A percentile compares a stretch with the other conserved stretches of the same genome.
These are phyloP conservation scores for Stevia rebaudiana DNA, from an alignment of 140 eudicot genomes.

Conservation along the genomic window DNA sequence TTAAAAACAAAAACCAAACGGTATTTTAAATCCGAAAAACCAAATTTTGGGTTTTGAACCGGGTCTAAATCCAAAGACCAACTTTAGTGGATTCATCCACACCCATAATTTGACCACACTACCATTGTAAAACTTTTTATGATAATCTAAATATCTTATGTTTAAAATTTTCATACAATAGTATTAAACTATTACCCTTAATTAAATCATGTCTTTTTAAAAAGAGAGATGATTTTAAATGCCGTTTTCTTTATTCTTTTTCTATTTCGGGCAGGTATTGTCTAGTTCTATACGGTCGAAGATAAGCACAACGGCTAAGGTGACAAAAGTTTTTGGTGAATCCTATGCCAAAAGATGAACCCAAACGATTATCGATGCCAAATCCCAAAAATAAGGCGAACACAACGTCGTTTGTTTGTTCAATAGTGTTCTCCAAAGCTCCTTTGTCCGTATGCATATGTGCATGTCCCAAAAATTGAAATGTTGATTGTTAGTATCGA, in stretches of 20 bases:
- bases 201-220: neutral
- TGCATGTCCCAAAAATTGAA: neutral
- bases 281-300: conserved; percentile 17
- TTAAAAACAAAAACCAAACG: too few species aligned
- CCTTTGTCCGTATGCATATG: conserved; percentile 10
- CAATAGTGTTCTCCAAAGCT: conserved; percentile 31
- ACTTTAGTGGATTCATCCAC: too few species aligned
- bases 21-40: too few species aligned
- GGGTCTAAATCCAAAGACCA: too few species aligned
- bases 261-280: conserved; percentile 19
- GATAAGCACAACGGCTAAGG: conserved; percentile 27
- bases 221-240: neutral
- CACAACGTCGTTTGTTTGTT: conserved; percentile 1
- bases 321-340: conserved; percentile 30
- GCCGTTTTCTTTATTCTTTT: neutral
- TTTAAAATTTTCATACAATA: too few species aligned
- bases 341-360: conserved; percentile 30
- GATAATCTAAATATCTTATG: neutral
- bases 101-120: neutral
- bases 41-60: too few species aligned
- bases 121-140: neutral
- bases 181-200: too few species aligned
- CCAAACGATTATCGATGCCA: conserved; percentile 18
- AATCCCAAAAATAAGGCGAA: conserved; percentile 4
- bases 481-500: neutral